Evolutionary conservation across 352 stramenopile genomes (phyloP), one percentile per base, ranked within the genome.

Genomic region (Elongisporangium prolatum): DNA sequence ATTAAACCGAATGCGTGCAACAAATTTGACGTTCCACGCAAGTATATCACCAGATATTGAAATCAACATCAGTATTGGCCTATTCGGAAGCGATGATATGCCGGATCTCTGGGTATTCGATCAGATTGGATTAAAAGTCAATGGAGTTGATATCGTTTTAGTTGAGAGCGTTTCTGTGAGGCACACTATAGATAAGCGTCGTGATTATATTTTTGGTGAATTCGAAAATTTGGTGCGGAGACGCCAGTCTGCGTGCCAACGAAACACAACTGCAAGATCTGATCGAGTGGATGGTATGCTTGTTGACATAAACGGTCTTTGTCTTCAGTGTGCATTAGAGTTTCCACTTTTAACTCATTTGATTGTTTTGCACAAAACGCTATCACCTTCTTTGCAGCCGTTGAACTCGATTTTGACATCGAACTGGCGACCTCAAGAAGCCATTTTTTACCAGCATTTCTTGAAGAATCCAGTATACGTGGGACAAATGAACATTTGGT

Each of bases 51-150:
- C 59, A 16, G 59, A 59, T 4, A 65, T 68, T 47, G 57, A 71
- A 24, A 21, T 89, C 9, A 40, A 71, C 13, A 22, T 89, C 21
- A 21, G 50, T 21, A 65, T 89, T 37, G 77, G 78, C 2, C 40
- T 82, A 1, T 90, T 94, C 56, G 74, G 66, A 22, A 80, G 84
- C 21, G 65, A 84, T 9, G 84, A 94, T 61, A 57, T 94, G 17
- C 84, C 84, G 0, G 77, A 91, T 20, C 48, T 89, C 28, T 94
- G 84, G 84, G 51, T 57, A 13, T 91, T 94, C 55, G 59, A 67
- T 6, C 48, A 73, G 48, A 75, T 91, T 37, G 44, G 34, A 10
- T 34, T 94, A 16, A 56, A 64, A 0, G 65, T 77, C 24, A 83
- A 80, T 21, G 59, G 50, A 14, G 48, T 86, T 0, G 63, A 78